Evolutionary conservation across 805 yeast genomes (phyloP), one percentile per base, ranked within the genome.

Genomic region (Ogataea zsoltii): DNA sequence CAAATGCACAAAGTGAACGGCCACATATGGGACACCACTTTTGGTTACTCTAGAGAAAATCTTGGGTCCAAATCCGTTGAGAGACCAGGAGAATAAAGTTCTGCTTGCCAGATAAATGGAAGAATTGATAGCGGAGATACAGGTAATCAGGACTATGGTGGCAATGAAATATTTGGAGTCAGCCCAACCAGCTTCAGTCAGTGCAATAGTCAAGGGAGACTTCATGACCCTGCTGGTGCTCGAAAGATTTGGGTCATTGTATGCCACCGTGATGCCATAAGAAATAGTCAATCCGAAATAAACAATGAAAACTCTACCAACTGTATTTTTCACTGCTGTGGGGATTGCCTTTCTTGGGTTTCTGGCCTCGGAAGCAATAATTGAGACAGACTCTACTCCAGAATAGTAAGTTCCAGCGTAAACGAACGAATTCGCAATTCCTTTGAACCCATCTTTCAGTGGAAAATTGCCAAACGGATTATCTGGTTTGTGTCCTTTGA

Each of bases 81-180:
- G 67, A 9, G 87, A 79, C 72, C 83, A 74, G 42, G 75, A 77
- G 50, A 82, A 77, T 12, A 83, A 67, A 1, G 88, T 75, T 56
- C 89, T 68, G 3, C 85, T 78, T 6, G 86, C 85, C 56, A 83
- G 70, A 61, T 78, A 84, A 44, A 83, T 77, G 34, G 84, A 77
- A 33, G 84, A 73, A 64, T 83, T 83, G 56, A 81, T 76, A 4
- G 89, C 85, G n/a, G 85, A 79, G 15, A 83, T 83, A 77, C 33
- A 81, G 50, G 45, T 80, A 62, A 54, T 80, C 72, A 57, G 80
- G 73, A 7, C 85, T 81, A 60, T 79, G 75, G 69, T 55, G 75
- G 77, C 16, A 71, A 70, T 31, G 69, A 70, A 38, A 74, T 54
- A 56, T 31, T 79, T 37, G 7, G 58, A 39, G 40, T 54, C 49